Base-by-base conservation (phyloP, 140 eudicot genomes). In the Flaveria floridana region DNA sequence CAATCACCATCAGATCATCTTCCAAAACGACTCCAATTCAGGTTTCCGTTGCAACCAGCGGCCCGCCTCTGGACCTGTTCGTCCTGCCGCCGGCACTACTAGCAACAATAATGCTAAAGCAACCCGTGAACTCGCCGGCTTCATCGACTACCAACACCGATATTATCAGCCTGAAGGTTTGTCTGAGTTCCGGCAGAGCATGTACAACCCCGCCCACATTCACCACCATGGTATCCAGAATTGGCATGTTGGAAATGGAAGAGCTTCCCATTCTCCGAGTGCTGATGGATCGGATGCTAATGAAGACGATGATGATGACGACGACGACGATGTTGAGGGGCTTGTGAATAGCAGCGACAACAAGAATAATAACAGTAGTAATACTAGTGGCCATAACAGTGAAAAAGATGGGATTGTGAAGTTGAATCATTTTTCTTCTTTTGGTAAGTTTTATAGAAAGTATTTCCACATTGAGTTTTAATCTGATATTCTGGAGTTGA, bases 51-150 rank as follows among this genome's bases (percentile, higher is more conserved):
- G 77, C 72, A 73, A 73, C 44, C 70, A 73, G 7, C 78, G 78
- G 69, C 64, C 86, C 41, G 66, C 84, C 41, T 55, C 73, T 21
- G 79, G 68, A 42, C 76, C 78, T 13, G 78, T 65, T 65, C 74
- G 58, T 23, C 72, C 70, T 68, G 56, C 78, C 1, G 56, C 70
- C 21, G 87, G 34, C 56, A 39, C 77, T 70, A 80, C 37, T 18
- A 75, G 67, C 50, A 86, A 78, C 37, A 72, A 79, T 13, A 79
- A 68, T 1, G 78, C 78, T 4, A 89, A 82, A 70, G 52, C 89
- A 46, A 83, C 91, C 20, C 89, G 91, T 28, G 89, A 86, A 83
- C 84, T 86, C 30, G 82, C 91, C 41, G 84, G 87, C 19, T 87
- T 84, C 44, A 81, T 57, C 72, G 79, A 76, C 62, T 83, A 81